Evolutionary conservation across 2,329 filamentous ascomycete species (phyloP), one percentile per base, ranked within the genome.

Genomic region (Cladorrhinum sp.): DNA sequence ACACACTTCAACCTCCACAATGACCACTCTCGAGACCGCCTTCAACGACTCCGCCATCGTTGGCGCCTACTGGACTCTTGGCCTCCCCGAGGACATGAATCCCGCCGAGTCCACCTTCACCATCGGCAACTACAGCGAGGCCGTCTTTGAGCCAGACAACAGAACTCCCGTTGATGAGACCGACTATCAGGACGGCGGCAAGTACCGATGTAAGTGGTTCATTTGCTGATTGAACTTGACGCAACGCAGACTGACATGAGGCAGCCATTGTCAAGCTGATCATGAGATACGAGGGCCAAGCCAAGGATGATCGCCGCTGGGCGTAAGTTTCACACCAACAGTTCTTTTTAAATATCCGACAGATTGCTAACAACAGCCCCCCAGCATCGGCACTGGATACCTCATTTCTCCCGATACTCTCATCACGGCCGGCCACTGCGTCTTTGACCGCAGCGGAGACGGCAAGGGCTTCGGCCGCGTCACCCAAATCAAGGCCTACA

Each of bases 401-500:
- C 50, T 59, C 9, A 6, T 59, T 2, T 21, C 30, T 3, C 30
- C 21, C 33, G 51, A 55, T 33, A 16, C 5, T 14, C 16, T 59
- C 3, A 23, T 59, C 2, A 59, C 57, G 9, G 57, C 57, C 2
- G 57, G 57, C 2, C 57, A 59, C 50, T 55, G 51, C 2, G 57
- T 59, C 14, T 59, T 14, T 2, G 50, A 59, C 57, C 50, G 5
- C 0, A 26, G 30, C 20, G 51, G 26, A 3, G 55, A 14, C 2
- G 39, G 57, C 2, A n/a, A 16, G 0, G 57, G 57, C 1, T 14
- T 59, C 10, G 57, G 57, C 1, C 57, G 50, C n/a, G 23, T 59
- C 21, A 55, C 33, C 2, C 16, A 55, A 1, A 66, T 73, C 55
- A 73, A 70, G 59, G 70, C 67, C 55, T 74, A 70, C 48, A 71